Evolutionary conservation across 352 stramenopile species (phyloP), one percentile per base, ranked within the genome.

Genomic region (Phytophthora ohioensis): DNA sequence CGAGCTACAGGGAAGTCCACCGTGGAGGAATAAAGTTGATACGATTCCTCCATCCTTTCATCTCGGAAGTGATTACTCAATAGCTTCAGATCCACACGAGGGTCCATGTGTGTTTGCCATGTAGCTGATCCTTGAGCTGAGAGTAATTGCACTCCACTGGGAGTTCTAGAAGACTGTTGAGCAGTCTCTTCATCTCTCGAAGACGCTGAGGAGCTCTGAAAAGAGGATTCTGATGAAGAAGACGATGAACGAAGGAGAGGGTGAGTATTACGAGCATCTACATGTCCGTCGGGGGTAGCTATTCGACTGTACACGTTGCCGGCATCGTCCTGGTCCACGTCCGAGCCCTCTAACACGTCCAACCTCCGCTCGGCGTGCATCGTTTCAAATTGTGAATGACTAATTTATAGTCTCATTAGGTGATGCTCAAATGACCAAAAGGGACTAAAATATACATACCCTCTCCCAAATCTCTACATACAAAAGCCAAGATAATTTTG

Each of bases 1-100:
- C 84, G 55, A 13, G 84, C 83, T 10, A 87, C 76, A 3, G 81
- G 74, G 55, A 95, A 86, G 55, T 91, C 84, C 48, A 73, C 72
- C 46, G 76, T 92, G n/a, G 85, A 95, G 36, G 84, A 89, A 64
- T 91, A 88, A 3, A 95, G 64, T 55, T 95, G 87, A 60, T 93
- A 95, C 46, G 85, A 92, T 51, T 92, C 81, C 69, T 95, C 87
- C 43, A 90, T 70, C 15, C 83, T 73, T 35, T 84, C 72, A 69
- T 93, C 85, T 32, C 78, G 81, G 60, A 95, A 95, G 53, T 82
- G 72, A 64, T 95, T 93, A 52, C 80, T 91, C 27, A 88, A 48
- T 15, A 80, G 69, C 17, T 84, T 78, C 39, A 93, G 66, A 42
- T 91, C 81, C 10, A 81, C 70, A 4, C 73, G 64, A 53, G 81